Evolutionary conservation across 1,139 yeast species (phyloP).

Genomic region (Pichia sp.): DNA sequence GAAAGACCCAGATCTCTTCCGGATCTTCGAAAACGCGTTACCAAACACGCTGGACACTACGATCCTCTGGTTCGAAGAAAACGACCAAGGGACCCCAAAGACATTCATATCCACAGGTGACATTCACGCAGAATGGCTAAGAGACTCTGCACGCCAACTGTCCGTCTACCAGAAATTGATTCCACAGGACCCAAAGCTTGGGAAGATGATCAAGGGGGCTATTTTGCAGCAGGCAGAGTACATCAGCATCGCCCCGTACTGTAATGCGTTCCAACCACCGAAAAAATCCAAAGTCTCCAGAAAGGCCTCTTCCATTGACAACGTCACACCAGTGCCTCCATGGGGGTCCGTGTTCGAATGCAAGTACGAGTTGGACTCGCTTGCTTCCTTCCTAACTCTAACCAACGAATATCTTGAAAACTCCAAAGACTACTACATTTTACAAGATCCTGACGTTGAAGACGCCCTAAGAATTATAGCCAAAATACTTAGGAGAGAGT

Average conservation of each 20-base stretch:
- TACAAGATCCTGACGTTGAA: slow-evolving; percentile 55
- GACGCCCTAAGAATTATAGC: slow-evolving; percentile 53
- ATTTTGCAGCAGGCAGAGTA: slow-evolving; percentile 72
- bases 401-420: slow-evolving; percentile 63
- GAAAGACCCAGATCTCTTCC: slow-evolving; percentile 59
- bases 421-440: slow-evolving; percentile 46
- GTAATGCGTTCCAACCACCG: slow-evolving; percentile 92
- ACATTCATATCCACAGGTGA: slow-evolving; percentile 86
- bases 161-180: slow-evolving; percentile 67
- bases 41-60: slow-evolving; percentile 91
- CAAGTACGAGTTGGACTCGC: slow-evolving; percentile 81
- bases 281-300: slow-evolving; percentile 49
- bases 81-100: slow-evolving; percentile 32
- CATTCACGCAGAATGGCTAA: slow-evolving; percentile 83
- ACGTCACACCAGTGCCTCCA: slow-evolving; percentile 64
- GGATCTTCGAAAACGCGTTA: slow-evolving; percentile 74
- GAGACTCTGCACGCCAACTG: slow-evolving; percentile 83
- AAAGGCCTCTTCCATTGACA: slow-evolving; percentile 56
- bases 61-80: slow-evolving; percentile 58
- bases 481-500: slow-evolving; percentile 55
- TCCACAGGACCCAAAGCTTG: slow-evolving; percentile 45
- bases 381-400: slow-evolving; percentile 75
- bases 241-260: slow-evolving; percentile 63
- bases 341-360: slow-evolving; percentile 79
- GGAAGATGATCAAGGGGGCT: slow-evolving; percentile 65